Conservation (phyloP, 2,329 filamentous ascomycete species). For the Colletotrichum aenigma region DNA sequence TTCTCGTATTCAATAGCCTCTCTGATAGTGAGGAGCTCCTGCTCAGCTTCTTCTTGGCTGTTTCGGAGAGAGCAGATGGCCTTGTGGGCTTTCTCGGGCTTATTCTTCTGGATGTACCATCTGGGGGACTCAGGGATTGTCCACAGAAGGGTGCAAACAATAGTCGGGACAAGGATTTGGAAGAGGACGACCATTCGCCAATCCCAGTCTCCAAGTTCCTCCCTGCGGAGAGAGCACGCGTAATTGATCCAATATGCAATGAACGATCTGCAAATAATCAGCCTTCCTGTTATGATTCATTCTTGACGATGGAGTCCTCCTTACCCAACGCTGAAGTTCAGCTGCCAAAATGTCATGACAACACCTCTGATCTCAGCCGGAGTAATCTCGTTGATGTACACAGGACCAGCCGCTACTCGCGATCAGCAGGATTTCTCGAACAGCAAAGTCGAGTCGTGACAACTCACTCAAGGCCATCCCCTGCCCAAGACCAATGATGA, state of each 20-base stretch:
- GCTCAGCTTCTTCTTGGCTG: slow-evolving; percentile 68
- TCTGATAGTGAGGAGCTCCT: slow-evolving; percentile 67
- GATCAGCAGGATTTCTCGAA: not conserved
- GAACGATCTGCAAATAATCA: slow-evolving; percentile 44
- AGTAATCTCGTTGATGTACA: slow-evolving; percentile 73
- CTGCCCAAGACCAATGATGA: slow-evolving; percentile 69
- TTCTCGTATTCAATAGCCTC: slow-evolving; percentile 75
- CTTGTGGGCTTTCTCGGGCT: slow-evolving; percentile 61
- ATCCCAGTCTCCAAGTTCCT: slow-evolving; percentile 69
- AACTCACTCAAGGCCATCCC: slow-evolving; percentile 59
- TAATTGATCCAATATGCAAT: slow-evolving; percentile 64
- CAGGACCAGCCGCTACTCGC: slow-evolving; percentile 62
- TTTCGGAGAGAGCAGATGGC: slow-evolving; percentile 65
- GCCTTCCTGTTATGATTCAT: not conserved
- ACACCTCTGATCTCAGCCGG: slow-evolving; percentile 68
- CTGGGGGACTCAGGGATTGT: slow-evolving; percentile 72
- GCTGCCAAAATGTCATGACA: slow-evolving; percentile 74
- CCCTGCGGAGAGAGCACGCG: slow-evolving; percentile 59
- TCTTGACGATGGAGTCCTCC: not conserved
- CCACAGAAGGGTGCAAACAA: slow-evolving; percentile 66
- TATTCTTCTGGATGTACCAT: slow-evolving; percentile 68
- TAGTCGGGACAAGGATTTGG: slow-evolving; percentile 67
- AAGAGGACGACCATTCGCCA: slow-evolving; percentile 77
- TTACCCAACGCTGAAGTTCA: slow-evolving; percentile 66
- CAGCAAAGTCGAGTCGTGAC: slow-evolving; percentile 36